Evolutionary conservation across 306 rosid species (phyloP).

Genomic region (Cyclanthera cordifolia): DNA sequence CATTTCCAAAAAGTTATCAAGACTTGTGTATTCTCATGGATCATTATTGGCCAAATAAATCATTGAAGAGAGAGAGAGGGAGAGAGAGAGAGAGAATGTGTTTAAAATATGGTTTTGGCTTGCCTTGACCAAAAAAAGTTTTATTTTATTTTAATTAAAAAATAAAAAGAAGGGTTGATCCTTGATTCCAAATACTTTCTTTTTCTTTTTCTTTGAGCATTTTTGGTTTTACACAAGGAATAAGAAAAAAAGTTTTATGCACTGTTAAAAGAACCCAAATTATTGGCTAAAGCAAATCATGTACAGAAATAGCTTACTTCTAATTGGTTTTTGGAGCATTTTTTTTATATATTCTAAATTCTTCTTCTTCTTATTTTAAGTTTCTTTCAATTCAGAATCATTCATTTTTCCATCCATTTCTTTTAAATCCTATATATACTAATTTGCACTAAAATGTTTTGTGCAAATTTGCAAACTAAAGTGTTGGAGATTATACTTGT

Average conservation of each 20-base stretch:
- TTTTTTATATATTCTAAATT: neutral
- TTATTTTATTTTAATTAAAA: too few species aligned
- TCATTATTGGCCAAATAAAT: conserved; percentile 35
- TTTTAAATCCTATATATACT: too few species aligned
- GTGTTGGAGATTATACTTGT: too few species aligned
- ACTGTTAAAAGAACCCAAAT: neutral
- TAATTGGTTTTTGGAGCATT: neutral
- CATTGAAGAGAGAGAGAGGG: conserved; percentile 20
- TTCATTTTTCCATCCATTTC: neutral
- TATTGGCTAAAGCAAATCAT: neutral
- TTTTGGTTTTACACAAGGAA: neutral
- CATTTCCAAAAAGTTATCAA: conserved; percentile 1
- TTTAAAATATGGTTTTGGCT: neutral
- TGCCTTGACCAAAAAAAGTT: neutral
- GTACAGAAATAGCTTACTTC: neutral
- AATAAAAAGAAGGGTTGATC: neutral
- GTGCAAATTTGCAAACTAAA: too few species aligned
- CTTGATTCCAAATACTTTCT: neutral
- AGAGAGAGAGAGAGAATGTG: conserved; percentile 10
- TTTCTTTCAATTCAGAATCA: neutral
- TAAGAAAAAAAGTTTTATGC: neutral
- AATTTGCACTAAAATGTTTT: too few species aligned
- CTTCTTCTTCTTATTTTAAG: neutral
- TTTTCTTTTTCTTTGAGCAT: neutral
- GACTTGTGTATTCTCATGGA: conserved; percentile 20